Evolutionary conservation across 208 protist genomes (phyloP).

Genomic region (Angomonas desouzai): DNA sequence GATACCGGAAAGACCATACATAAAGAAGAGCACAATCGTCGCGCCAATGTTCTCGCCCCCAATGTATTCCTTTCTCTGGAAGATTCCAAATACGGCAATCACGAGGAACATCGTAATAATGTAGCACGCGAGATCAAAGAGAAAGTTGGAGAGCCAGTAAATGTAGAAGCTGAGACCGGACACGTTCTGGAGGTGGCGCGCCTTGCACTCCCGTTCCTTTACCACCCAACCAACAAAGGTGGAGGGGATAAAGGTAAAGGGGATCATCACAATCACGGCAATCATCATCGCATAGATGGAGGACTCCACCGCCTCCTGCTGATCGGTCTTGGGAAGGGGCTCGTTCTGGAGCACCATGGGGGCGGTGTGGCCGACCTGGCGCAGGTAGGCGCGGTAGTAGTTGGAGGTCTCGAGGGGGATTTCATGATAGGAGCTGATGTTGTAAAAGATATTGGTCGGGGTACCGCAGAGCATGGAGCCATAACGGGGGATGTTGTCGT

Average conservation of each 20-base stretch:
- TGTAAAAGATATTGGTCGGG: slow-evolving; percentile 28
- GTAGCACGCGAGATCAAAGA: slow-evolving; percentile 58
- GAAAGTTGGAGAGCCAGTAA: slow-evolving; percentile 68
- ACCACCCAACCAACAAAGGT: slow-evolving; percentile 52
- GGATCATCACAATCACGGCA: slow-evolving; percentile 53
- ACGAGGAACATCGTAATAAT: slow-evolving; percentile 38
- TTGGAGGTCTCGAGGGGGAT: slow-evolving; percentile 23
- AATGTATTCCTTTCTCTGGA: slow-evolving; percentile 47
- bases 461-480: slow-evolving; percentile 20
- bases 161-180: slow-evolving; percentile 42
- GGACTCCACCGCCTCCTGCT: slow-evolving; percentile 16
- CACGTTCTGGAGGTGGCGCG: slow-evolving; percentile 56
- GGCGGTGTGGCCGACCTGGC: slow-evolving; percentile 6
- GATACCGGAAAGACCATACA: slow-evolving; percentile 49
- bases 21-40: slow-evolving; percentile 39
- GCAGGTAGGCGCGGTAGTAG: slow-evolving; percentile 28
- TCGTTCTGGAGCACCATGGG: not conserved
- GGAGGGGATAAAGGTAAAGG: slow-evolving; percentile 69
- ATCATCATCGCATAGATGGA: slow-evolving; percentile 38
- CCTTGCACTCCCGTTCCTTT: slow-evolving; percentile 48
- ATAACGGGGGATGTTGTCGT: slow-evolving; percentile 23
- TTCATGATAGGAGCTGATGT: slow-evolving; percentile 36
- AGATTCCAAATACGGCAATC: slow-evolving; percentile 41
- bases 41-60: slow-evolving; percentile 23
- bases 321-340: slow-evolving; percentile 18